Evolutionary conservation across 176 grass and related monocot species (phyloP).

Genomic region (Echinochloa phyllopogon): DNA sequence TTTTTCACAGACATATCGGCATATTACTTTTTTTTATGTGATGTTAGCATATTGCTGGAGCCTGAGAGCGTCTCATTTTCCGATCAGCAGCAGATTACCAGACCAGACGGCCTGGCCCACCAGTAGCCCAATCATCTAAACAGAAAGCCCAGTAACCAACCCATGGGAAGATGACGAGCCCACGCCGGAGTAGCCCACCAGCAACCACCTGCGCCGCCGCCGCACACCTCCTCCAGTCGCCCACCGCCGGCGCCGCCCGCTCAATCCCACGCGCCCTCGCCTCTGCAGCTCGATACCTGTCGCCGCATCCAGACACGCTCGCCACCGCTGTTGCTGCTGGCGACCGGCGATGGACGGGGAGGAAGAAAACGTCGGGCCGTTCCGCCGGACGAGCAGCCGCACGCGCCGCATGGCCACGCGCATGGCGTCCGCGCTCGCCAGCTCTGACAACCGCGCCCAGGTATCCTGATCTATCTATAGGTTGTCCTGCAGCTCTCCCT

Average conservation of each 20-base stretch:
- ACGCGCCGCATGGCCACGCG: conserved; percentile 83
- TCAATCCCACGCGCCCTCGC: neutral
- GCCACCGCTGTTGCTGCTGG: neutral
- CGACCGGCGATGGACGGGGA: conserved; percentile 59
- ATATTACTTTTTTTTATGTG: no score
- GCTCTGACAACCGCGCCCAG: conserved; percentile 85
- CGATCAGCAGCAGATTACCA: no score
- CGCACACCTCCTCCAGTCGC: neutral
- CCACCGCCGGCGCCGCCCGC: neutral
- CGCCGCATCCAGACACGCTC: neutral
- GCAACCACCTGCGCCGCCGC: neutral
- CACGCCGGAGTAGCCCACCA: neutral
- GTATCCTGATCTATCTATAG: neutral
- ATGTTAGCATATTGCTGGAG: no score
- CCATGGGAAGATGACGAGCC: neutral
- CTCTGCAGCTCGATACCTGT: neutral
- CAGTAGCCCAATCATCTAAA: neutral
- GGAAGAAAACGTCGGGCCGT: conserved; percentile 76
- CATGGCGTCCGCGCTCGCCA: conserved; percentile 86
- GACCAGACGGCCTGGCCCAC: neutral
- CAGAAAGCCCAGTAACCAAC: neutral
- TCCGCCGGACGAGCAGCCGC: conserved; percentile 74
- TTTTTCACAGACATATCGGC: no score
- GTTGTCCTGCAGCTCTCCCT: neutral
- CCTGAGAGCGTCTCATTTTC: no score